phyloP scores from a whole-genome alignment of 2,329 filamentous ascomycete genomes.

The Trichoderma sp. region DNA sequence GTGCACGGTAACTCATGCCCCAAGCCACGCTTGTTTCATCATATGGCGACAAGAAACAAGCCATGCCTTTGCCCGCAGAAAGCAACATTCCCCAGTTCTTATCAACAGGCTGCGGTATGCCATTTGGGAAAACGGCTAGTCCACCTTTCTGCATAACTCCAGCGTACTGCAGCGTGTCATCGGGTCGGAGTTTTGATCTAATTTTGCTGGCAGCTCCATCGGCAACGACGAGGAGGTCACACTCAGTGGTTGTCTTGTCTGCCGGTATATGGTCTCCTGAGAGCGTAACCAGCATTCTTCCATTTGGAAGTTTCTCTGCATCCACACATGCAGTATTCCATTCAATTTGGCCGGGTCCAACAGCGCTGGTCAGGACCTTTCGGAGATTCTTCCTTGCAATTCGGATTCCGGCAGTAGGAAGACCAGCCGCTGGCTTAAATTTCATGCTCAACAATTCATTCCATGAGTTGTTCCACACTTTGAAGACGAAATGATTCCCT shows the following conservation, averaged over 20 bases:
- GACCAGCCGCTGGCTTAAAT: neutral
- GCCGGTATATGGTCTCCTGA: neutral
- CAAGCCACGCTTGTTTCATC: slow-evolving; percentile 45
- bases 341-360: neutral
- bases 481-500: neutral
- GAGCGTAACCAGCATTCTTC: slow-evolving; percentile 29
- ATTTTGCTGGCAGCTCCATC: slow-evolving; percentile 48
- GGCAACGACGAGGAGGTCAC: slow-evolving; percentile 47
- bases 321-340: slow-evolving; percentile 27
- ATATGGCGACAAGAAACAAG: slow-evolving; percentile 48
- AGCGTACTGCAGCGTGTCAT: slow-evolving; percentile 42
- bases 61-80: slow-evolving; percentile 40
- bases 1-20: slow-evolving; percentile 39
- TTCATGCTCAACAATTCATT: neutral
- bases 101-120: slow-evolving; percentile 37
- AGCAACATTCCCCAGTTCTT: slow-evolving; percentile 43
- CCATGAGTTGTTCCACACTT: neutral
- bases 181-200: slow-evolving; percentile 39
- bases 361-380: neutral
- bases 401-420: neutral
- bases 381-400: neutral
- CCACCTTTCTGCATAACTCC: slow-evolving; percentile 44
- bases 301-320: slow-evolving; percentile 26
- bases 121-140: slow-evolving; percentile 38
- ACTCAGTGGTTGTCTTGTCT: slow-evolving; percentile 28